Conservation (phyloP, 2,329 filamentous ascomycete genomes). For the Epichloe elymi region DNA sequence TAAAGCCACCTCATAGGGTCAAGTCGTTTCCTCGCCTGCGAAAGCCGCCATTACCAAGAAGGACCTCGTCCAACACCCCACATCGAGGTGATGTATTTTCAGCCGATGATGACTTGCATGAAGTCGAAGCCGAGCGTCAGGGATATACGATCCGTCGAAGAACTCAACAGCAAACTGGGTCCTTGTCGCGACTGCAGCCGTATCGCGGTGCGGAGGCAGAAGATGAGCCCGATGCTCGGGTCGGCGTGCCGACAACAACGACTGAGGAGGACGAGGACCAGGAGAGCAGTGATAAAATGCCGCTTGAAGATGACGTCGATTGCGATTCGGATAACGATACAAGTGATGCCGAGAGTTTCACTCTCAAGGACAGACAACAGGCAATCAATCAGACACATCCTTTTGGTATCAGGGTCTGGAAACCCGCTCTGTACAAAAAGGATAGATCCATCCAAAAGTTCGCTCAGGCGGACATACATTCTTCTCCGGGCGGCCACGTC, state of each 20-base stretch:
- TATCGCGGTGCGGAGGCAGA: slow-evolving; percentile 11
- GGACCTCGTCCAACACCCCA: slow-evolving; percentile 64
- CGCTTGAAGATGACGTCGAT: slow-evolving; percentile 35
- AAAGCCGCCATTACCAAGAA: slow-evolving; percentile 61
- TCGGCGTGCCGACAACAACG: slow-evolving; percentile 7
- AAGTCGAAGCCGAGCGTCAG: slow-evolving; percentile 55
- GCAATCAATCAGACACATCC: slow-evolving; percentile 98
- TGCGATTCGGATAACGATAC: slow-evolving; percentile 58
- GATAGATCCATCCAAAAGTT: slow-evolving; percentile 90
- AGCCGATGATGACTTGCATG: slow-evolving; percentile 72
- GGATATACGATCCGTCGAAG: slow-evolving; percentile 21
- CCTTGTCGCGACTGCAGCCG: slow-evolving; percentile 31
- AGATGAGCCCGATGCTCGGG: slow-evolving; percentile 11
- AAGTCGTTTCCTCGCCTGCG: slow-evolving; percentile 39
- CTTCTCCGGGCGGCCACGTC: slow-evolving; percentile 76
- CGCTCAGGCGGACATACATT: slow-evolving; percentile 94
- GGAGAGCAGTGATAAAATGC: slow-evolving; percentile 24
- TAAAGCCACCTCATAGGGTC: slow-evolving; percentile 32
- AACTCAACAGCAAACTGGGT: slow-evolving; percentile 15
- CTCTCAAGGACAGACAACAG: slow-evolving; percentile 88
- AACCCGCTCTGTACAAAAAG: slow-evolving; percentile 96
- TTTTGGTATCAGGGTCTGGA: slow-evolving; percentile 98
- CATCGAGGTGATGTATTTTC: slow-evolving; percentile 81
- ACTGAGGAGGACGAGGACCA: slow-evolving; percentile 12
- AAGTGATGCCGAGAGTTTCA: slow-evolving; percentile 95